These are phyloP conservation scores for Thuidium tamariscinum DNA, from an alignment of 225 moss, liverwort and hornwort species.

Conservation along the genomic window DNA sequence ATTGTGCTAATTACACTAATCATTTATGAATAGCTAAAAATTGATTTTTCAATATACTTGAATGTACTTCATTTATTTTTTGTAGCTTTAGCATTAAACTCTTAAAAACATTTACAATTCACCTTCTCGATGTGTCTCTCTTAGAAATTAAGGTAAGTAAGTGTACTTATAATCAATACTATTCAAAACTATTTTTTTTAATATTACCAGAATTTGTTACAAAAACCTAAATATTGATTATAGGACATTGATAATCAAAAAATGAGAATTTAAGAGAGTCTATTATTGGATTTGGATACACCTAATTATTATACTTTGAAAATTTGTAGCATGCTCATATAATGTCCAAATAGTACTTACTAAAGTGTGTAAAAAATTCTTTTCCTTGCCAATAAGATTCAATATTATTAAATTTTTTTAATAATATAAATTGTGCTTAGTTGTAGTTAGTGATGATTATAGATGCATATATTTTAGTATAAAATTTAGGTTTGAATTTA, in stretches of 20 bases:
- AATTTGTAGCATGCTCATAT: not conserved
- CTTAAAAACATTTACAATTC: not conserved
- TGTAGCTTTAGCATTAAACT: rapidly evolving
- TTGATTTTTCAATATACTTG: too few species aligned
- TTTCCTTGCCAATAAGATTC: not conserved
- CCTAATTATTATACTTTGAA: not conserved
- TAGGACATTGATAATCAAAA: not conserved
- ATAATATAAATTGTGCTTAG: not conserved
- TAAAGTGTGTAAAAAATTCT: not conserved
- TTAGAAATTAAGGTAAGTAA: not conserved
- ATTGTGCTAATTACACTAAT: too few species aligned
- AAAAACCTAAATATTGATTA: not conserved
- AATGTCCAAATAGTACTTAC: not conserved
- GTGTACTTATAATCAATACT: rapidly evolving
- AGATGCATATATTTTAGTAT: not conserved
- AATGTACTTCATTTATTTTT: not conserved
- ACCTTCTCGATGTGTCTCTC: rapidly evolving
- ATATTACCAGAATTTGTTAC: rapidly evolving
- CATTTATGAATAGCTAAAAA: too few species aligned
- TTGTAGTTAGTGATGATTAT: not conserved
- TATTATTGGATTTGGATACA: too few species aligned
- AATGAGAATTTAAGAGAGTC: too few species aligned
- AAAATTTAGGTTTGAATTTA: not conserved
- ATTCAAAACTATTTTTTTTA: rapidly evolving
- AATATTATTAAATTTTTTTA: not conserved